Evolutionary conservation across 371 early-diverging fungal genomes (phyloP).

Genomic region (Rhizopus stolonifer): DNA sequence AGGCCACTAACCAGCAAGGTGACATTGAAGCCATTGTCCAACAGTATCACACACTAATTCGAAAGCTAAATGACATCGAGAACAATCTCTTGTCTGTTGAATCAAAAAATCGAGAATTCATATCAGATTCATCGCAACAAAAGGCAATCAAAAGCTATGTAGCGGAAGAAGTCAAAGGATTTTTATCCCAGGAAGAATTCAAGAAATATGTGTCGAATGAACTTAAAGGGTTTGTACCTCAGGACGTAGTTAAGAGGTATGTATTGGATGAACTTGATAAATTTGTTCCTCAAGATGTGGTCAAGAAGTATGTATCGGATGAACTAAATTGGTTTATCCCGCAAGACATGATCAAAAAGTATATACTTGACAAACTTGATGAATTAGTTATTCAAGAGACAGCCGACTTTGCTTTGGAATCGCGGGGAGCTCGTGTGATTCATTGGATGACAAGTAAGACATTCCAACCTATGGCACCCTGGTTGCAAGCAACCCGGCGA

Average conservation of each 20-base stretch:
- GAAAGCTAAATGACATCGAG: not conserved
- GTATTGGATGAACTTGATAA: not conserved
- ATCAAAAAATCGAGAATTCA: too few relatives aligned
- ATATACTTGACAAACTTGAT: slow-evolving; percentile 27
- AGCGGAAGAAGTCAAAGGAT: slow-evolving; percentile 7
- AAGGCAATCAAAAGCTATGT: too few relatives aligned
- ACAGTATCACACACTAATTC: not conserved
- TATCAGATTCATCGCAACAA: not conserved
- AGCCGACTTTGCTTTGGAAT: slow-evolving; percentile 70
- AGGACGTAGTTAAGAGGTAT: not conserved
- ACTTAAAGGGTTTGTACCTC: not conserved
- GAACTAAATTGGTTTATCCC: not conserved
- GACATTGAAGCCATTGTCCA: not conserved
- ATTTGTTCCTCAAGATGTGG: not conserved
- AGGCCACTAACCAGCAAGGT: not conserved
- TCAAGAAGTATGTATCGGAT: not conserved
- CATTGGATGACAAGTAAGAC: slow-evolving; percentile 47
- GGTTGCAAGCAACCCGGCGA: slow-evolving; percentile 4
- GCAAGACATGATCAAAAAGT: slow-evolving; percentile 26
- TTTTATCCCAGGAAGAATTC: slow-evolving; percentile 6
- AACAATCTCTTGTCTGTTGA: not conserved
- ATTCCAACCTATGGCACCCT: not conserved
- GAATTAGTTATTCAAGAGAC: slow-evolving; percentile 16
- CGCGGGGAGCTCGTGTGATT: slow-evolving; percentile 66
- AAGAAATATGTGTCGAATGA: not conserved